Percentiles rank a stretch among this genome's conserved stretches.
These are phyloP conservation scores for Kitagawia praeruptora DNA, from an alignment of 129 eudicot species.

Conservation along the genomic window DNA sequence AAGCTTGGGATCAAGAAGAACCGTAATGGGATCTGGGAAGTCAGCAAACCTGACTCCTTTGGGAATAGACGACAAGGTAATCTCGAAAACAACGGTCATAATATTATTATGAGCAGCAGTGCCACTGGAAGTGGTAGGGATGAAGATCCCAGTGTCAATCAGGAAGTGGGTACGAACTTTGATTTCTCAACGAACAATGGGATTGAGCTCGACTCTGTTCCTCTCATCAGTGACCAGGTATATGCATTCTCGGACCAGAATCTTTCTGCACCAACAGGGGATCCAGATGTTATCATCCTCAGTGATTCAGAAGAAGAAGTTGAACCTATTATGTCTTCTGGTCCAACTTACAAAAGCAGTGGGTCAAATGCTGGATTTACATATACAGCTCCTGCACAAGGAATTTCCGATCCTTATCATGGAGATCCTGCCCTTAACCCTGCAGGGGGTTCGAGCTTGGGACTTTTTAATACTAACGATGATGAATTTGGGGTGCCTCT, in stretches of 20 bases:
- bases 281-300: constrained; percentile 39
- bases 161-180: constrained; percentile 17
- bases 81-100: constrained; percentile 16
- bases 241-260: constrained; percentile 26
- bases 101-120: constrained; percentile 55
- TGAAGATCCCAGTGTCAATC: constrained; percentile 29
- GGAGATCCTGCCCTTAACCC: constrained; percentile 39
- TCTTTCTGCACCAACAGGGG: constrained; percentile 24
- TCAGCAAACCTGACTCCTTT: constrained; percentile 4
- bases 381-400: constrained; percentile 36
- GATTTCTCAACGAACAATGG: constrained; percentile 19
- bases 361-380: constrained; percentile 17
- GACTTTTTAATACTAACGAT: constrained; percentile 18
- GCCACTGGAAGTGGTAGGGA: constrained; percentile 40
- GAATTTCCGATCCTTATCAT: constrained; percentile 39
- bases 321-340: constrained; percentile 20
- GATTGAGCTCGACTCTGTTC: constrained; percentile 19
- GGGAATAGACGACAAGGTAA: constrained; percentile 14
- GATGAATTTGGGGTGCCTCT: constrained; percentile 10
- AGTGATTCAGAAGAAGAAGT: constrained; percentile 67
- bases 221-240: constrained; percentile 14
- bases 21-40: constrained; percentile 19
- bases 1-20: constrained; percentile 70
- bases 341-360: not conserved
- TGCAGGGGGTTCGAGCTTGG: constrained; percentile 26